Evolutionary conservation across 352 stramenopile species (phyloP).

Genomic region (Pythium periplocum): DNA sequence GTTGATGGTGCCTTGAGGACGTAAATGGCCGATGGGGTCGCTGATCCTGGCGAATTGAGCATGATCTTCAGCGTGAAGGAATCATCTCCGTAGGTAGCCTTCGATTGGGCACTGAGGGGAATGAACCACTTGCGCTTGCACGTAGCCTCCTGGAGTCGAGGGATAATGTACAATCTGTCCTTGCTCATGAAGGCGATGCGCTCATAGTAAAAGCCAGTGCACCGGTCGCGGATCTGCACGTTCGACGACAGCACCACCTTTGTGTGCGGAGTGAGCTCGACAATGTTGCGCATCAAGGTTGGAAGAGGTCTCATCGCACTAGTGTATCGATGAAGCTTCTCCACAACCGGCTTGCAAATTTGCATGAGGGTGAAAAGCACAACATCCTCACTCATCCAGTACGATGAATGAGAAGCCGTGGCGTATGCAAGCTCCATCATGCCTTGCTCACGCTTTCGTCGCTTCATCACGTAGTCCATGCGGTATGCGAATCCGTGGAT

Average conservation of each 20-base stretch:
- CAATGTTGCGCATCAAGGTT: constrained; percentile 69
- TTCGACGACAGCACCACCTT: constrained; percentile 62
- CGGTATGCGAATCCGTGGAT: constrained; percentile 72
- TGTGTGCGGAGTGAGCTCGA: constrained; percentile 72
- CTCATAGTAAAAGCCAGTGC: constrained; percentile 71
- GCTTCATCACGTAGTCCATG: constrained; percentile 77
- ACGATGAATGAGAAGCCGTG: constrained; percentile 78
- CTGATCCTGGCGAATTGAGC: constrained; percentile 11
- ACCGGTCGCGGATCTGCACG: constrained; percentile 70
- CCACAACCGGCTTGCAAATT: constrained; percentile 76
- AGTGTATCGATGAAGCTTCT: constrained; percentile 79
- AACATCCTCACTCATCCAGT: constrained; percentile 87
- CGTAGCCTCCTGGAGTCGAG: constrained; percentile 51
- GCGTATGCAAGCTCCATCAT: constrained; percentile 87
- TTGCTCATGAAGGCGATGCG: constrained; percentile 69
- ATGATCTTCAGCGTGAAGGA: constrained; percentile 78
- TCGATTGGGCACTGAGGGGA: constrained; percentile 39
- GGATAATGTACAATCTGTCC: constrained; percentile 64
- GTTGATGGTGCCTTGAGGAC: constrained; percentile 64
- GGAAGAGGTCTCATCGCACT: constrained; percentile 65
- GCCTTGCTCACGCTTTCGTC: constrained; percentile 69
- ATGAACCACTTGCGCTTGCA: constrained; percentile 70
- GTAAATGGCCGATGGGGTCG: constrained; percentile 27
- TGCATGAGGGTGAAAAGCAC: constrained; percentile 86
- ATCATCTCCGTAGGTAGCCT: constrained; percentile 71